Evolutionary conservation across 768 basidiomycete species (phyloP), one percentile per base, ranked within the genome.

Genomic region (Tricholoma furcatifolium): DNA sequence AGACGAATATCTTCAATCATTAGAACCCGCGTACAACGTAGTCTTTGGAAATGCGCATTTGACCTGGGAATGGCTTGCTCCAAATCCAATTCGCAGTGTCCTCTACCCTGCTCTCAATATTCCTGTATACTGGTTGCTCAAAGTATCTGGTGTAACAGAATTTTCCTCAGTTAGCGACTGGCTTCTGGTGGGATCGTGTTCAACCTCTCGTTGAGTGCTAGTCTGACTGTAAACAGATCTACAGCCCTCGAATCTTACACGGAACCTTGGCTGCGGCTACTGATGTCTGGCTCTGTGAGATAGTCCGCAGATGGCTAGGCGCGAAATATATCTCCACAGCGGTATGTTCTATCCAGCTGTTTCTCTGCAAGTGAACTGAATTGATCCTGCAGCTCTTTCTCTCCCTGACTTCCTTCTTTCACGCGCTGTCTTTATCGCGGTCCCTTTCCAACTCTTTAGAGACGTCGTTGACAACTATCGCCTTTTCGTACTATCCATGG

Each of bases 401-500:
- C 34, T 91, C 93, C 23, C 64, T 96, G 46, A 83, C 87, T 1
- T 95, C 91, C 4, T 83, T 96, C 64, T 98, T 98, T 72, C 82
- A 98, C 68, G 83, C 81, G 0, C 76, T 95, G 47, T 80, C 91
- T 1, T 74, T 97, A 21, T 88, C 94, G 3, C 81, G 97, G 32
- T 91, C 94, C 1, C 72, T 98, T 47, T 95, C 93, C 27, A 99
- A 98, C 65, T 95, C 93, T 11, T 71, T 95, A 23, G 97, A 99
- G 64, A 93, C 93, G 0, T 84, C 91, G 0, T 70, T 98, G 39
- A 88, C 90, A 0, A 85, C 85, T 0, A 69, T 88, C 38, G 95
- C 94, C 1, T 77, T 96, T 50, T 72, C 75, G 11, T 79, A 79
- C 63, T 98, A 90, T 69, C 94, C 88, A 0, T 91, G 88, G 88